phyloP scores from a whole-genome alignment of 2,329 filamentous ascomycete species.

The Verruconis gallopava region DNA sequence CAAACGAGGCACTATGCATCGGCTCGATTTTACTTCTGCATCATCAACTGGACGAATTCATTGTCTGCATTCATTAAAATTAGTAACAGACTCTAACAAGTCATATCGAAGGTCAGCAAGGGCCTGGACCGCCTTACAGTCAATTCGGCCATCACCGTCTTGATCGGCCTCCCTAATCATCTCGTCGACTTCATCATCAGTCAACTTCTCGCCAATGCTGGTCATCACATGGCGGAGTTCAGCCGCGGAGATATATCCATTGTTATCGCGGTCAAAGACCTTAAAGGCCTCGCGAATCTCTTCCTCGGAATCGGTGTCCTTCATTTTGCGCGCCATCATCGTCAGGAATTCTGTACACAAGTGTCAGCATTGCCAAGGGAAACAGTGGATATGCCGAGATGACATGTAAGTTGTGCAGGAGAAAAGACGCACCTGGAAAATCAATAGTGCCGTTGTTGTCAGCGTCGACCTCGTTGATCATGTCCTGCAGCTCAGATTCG shows the following conservation, averaged over 20 bases:
- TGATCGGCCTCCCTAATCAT: slow-evolving; percentile 54
- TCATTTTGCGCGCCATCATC: slow-evolving; percentile 53
- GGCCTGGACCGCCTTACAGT: slow-evolving; percentile 35
- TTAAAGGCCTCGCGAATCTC: slow-evolving; percentile 54
- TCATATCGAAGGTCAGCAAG: not conserved
- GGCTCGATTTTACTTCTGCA: slow-evolving; percentile 46
- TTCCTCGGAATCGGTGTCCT: slow-evolving; percentile 48
- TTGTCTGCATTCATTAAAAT: slow-evolving; percentile 29
- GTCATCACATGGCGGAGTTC: slow-evolving; percentile 52
- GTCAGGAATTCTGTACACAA: slow-evolving; percentile 44
- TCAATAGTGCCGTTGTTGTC: slow-evolving; percentile 54
- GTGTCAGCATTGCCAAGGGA: not conserved
- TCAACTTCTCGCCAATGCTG: slow-evolving; percentile 51
- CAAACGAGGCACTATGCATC: too few relatives aligned
- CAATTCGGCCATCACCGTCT: slow-evolving; percentile 51
- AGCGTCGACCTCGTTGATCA: slow-evolving; percentile 54
- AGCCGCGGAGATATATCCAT: slow-evolving; percentile 50
- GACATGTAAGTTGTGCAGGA: not conserved
- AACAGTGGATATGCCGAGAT: not conserved
- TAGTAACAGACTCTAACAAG: slow-evolving; percentile 8
- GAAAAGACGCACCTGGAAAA: slow-evolving; percentile 38
- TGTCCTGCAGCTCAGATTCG: slow-evolving; percentile 50
- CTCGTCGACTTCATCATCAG: slow-evolving; percentile 49
- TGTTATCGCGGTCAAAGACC: slow-evolving; percentile 54
- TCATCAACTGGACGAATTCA: slow-evolving; percentile 44